Evolutionary conservation across 148 eudicot genomes (phyloP).

Genomic region (Mesembryanthemum crystallinum): DNA sequence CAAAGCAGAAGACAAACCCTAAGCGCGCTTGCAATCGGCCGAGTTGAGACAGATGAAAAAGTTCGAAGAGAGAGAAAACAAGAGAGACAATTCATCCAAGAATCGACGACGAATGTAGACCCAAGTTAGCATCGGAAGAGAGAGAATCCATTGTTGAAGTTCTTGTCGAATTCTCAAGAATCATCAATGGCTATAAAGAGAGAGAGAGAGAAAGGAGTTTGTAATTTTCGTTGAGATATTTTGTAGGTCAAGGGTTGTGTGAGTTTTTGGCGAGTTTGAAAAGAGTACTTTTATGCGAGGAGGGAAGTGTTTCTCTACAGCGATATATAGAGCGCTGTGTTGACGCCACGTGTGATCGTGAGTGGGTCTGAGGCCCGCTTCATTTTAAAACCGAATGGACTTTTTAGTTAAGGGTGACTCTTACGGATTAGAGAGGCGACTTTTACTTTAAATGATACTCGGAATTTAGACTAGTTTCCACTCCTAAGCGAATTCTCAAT

Average conservation of each 20-base stretch:
- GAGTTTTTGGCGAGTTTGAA: background rate
- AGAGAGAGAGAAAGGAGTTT: background rate
- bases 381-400: too few species aligned
- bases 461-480: too few species aligned
- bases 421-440: too few species aligned
- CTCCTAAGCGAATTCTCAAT: too few species aligned
- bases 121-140: background rate
- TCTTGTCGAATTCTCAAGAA: background rate
- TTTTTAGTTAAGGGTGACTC: too few species aligned
- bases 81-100: background rate
- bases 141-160: background rate
- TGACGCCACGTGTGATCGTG: too few species aligned
- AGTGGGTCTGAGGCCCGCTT: too few species aligned
- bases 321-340: too few species aligned
- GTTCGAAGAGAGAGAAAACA: background rate
- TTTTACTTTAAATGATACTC: too few species aligned
- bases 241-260: background rate
- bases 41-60: background rate
- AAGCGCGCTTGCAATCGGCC: background rate
- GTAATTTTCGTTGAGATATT: background rate
- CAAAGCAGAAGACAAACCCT: slow-evolving; percentile 23
- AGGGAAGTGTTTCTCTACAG: background rate
- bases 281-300: background rate
- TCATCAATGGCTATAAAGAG: background rate
- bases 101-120: background rate